Percentiles rank a stretch among this genome's conserved stretches.
phyloP scores from a whole-genome alignment of 768 basidiomycete genomes.

The Porpolomopsis calyptriformis region DNA sequence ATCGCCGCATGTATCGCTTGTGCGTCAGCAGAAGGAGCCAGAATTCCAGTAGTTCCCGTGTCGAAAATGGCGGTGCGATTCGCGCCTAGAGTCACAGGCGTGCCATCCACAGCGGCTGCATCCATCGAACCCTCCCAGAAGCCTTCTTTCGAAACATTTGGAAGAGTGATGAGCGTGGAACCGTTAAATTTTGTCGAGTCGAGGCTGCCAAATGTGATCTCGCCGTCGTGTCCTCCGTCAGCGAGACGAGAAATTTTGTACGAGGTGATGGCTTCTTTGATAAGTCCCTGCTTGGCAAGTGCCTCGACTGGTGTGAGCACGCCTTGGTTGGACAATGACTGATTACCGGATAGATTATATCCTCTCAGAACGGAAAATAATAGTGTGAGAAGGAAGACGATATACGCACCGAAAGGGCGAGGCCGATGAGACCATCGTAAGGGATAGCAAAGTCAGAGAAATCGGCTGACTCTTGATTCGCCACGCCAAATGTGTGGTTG shows the following conservation, averaged over 20 bases:
- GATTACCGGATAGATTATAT: not conserved
- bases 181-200: conserved; percentile 60
- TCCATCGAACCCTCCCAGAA: conserved; percentile 75
- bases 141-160: conserved; percentile 53
- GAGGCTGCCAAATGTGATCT: conserved; percentile 71
- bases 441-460: conserved; percentile 40
- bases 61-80: conserved; percentile 70
- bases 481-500: conserved; percentile 60
- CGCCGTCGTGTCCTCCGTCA: conserved; percentile 62
- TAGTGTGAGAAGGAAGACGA: not conserved
- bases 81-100: conserved; percentile 37
- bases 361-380: not conserved
- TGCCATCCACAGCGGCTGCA: conserved; percentile 47
- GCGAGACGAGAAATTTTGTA: conserved; percentile 71
- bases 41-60: conserved; percentile 46
- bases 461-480: conserved; percentile 45
- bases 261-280: conserved; percentile 57
- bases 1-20: conserved; percentile 33
- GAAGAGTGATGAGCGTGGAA: conserved; percentile 43
- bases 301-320: conserved; percentile 63
- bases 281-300: conserved; percentile 44
- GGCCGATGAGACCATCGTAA: conserved; percentile 71
- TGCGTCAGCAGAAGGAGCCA: conserved; percentile 33
- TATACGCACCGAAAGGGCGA: conserved; percentile 53
- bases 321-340: conserved; percentile 56